A percentile compares a stretch with the other conserved stretches of the same genome.
Evolutionary conservation across 179 eudicot species (phyloP).

Genomic region (Spinacia oleracea): DNA sequence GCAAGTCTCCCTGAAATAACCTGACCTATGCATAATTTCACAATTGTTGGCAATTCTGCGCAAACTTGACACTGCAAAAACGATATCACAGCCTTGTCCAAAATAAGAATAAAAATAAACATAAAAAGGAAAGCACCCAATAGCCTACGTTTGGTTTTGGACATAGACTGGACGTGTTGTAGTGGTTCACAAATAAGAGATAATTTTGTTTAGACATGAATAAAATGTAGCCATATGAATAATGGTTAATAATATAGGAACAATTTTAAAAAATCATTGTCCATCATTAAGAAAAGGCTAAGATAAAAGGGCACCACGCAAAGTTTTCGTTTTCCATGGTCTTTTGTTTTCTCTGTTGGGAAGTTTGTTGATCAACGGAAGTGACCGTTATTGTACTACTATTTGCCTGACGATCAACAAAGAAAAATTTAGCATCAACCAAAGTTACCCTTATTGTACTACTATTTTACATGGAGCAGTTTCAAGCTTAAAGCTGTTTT

Average conservation of each 20-base stretch:
- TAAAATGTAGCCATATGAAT: not conserved
- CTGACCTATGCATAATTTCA: no score
- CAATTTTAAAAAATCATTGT: not conserved
- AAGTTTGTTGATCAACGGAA: not conserved
- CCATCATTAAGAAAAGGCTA: not conserved
- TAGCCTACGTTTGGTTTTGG: not conserved
- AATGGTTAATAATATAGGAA: not conserved
- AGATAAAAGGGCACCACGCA: not conserved
- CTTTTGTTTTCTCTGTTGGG: not conserved
- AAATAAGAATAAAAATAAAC: no score
- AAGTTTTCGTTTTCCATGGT: not conserved
- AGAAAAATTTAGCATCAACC: no score
- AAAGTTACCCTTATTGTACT: no score
- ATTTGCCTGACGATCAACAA: no score
- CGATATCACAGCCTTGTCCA: no score
- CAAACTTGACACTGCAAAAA: no score
- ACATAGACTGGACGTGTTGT: not conserved
- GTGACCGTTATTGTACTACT: not conserved
- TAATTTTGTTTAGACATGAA: no score
- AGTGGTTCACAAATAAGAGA: not conserved
- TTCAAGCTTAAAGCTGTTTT: not conserved
- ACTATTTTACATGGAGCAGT: not conserved
- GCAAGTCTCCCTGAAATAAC: no score
- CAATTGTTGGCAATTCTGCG: no score
- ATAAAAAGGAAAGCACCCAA: not conserved